Base-by-base conservation (phyloP, 2,329 filamentous ascomycete genomes). In the Lasiodiplodia gonubiensis region DNA sequence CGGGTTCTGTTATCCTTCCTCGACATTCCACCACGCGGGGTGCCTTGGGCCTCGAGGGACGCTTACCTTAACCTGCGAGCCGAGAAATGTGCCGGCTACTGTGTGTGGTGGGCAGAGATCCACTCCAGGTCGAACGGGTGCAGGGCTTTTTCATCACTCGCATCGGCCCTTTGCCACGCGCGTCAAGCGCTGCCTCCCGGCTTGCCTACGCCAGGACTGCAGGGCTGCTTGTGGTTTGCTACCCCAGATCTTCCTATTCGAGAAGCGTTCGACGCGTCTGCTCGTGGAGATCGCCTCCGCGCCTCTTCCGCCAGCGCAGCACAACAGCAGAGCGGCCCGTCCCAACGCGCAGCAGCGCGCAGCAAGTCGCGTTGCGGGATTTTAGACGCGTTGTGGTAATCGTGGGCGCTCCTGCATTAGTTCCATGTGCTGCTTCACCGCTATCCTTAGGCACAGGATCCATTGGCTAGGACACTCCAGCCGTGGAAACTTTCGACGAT, bases 401-500 rank as follows among this genome's bases (percentile, higher is more conserved):
- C 49, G 49, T 23, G 51, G 37, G 59, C 59, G 59, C 59, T 23
- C 59, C 27, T 54, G 61, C 61, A 64, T 49, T 64, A 64, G 61
- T n/a, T 37, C 23, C 55, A 60, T 33, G 21, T 27, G 37, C 39
- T 37, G 59, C 61, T 49, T 64, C 48, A 64, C 61, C 61, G 61
- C 61, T 64, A 27, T 23, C 35, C 51, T 54, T 53, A 37, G 37
- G 16, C 10, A n/a, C 25, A 5, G 16, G 2, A 5, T 42, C 49
- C 49, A 64, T 64, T 64, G 61, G 61, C 35, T 18, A 23, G n/a
- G 46, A 63, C 37, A 63, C 59, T 37, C 51, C 27, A n/a, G n/a
- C n/a, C n/a, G n/a, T n/a, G n/a, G n/a, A n/a, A n/a, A n/a, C n/a
- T n/a, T n/a, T 63, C 27, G 42, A n/a, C 59, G 23, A 27, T 63